Evolutionary conservation across 768 basidiomycete species (phyloP), one percentile per base, ranked within the genome.

Genomic region (Pleurotus djamor): DNA sequence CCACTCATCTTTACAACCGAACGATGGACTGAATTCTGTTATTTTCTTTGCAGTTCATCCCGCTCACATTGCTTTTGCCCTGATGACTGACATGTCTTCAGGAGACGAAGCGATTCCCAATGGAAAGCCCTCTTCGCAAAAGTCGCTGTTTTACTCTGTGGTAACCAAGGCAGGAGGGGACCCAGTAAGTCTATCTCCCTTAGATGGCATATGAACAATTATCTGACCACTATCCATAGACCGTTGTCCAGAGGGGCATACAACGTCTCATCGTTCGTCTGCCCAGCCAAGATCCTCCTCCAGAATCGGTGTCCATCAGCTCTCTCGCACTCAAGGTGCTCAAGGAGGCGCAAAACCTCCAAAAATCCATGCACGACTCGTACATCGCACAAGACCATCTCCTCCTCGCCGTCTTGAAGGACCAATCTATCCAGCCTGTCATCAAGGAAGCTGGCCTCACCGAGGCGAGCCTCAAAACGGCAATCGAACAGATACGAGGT

Each of bases 341-440:
- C 35, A 83, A 86, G 9, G 89, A 91, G 61, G 93, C 94, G 0
- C 87, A 90, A 61, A 81, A 76, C 10, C 73, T 91, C 28, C 89
- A 90, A 68, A 94, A 92, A 77, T 88, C 79, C 4, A 90, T 89
- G 88, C 88, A 90, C 68, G 94, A 96, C 71, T 88, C 88, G 1
- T 97, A 92, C 72, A 89, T 98, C 60, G 94, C 95, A 0, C 91
- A 96, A 71, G 94, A 98, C 62, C 95, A 97, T 69, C 73, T 98
- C 51, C 80, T 98, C 32, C 85, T 94, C 28, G 94, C 92, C 0
- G 83, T 98, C 52, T 67, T 94, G 64, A 87, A 92, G 63, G 92
- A 95, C 59, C 57, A 83, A 0, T 80, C 83, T 2, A 83, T 98
- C 59, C 71, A 80, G 12, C 70, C 81, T 32, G 71, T 94, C 13